Base-by-base conservation (phyloP, 2,329 filamentous ascomycete species). In the Aspergillus melleus region DNA sequence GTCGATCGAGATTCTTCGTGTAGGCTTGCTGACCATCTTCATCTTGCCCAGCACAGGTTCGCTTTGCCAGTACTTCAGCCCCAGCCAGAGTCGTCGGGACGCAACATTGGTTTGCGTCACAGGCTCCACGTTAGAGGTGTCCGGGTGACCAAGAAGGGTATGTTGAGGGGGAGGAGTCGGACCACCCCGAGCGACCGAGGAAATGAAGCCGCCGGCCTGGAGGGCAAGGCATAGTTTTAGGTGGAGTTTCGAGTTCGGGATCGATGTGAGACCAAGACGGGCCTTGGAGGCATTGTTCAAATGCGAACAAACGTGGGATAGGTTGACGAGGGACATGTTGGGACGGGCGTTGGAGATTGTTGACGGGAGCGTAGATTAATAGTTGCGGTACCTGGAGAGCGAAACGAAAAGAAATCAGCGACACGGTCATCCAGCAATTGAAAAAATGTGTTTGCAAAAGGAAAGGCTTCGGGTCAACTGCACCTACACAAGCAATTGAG, bases 41-140 rank as follows among this genome's bases (percentile, higher is more conserved):
- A 94, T 83, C 64, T 86, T 83, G 63, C 81, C 82, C 66, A 97
- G 78, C 22, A 96, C 92, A 6, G 93, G 91, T 75, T 88, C 83
- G 72, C 90, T 90, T 67, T 92, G 87, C 86, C 86, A 91, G 84
- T 96, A 96, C 80, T 96, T 96, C 70, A 96, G 80, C 1, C 92
- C 92, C 12, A 97, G 78, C 93, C 93, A 97, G 66, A 97, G 80
- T 61, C 93, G 84, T 72, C 91, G 84, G 44, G 81, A 83, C 4
- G 92, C 85, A 42, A 92, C 86, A 77, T 96, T 96, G 68, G 80
- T 81, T 62, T 82, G 80, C 52, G 88, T 92, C 59, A 91, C 82
- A 14, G 80, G 81, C 66, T 86, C 81, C 36, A 77, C 54, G 52
- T 69, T 66, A 62, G 72, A 59, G 65, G 68, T 54, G 61, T 77